These are phyloP conservation scores for Paramecium tetraurelia DNA, from an alignment of 73 alveolate species.

Conservation along the genomic window DNA sequence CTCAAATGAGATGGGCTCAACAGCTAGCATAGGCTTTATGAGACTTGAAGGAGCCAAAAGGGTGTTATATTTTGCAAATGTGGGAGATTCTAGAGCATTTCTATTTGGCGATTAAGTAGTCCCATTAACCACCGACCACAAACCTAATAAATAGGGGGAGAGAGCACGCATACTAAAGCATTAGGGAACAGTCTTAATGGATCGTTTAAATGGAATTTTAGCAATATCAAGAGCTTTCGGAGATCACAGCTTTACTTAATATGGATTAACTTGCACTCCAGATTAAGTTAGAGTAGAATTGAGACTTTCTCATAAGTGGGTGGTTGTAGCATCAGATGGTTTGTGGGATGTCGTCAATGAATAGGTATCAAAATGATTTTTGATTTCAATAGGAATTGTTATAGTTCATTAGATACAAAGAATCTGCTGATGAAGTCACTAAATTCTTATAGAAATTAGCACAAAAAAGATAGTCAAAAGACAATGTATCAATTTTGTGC, in stretches of 20 bases:
- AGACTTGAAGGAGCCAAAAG: slow-evolving; percentile 75
- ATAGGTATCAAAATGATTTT: not conserved
- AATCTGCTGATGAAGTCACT: slow-evolving; percentile 34
- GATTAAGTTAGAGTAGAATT: slow-evolving; percentile 53
- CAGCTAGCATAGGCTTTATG: slow-evolving; percentile 76
- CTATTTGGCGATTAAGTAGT: slow-evolving; percentile 62
- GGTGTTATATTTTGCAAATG: slow-evolving; percentile 74
- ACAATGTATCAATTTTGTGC: slow-evolving; percentile 8
- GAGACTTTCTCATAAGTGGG: slow-evolving; percentile 51
- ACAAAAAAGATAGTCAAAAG: slow-evolving; percentile 7
- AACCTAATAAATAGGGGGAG: slow-evolving; percentile 72
- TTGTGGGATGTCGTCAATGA: slow-evolving; percentile 61
- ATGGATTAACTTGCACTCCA: slow-evolving; percentile 49
- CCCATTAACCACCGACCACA: slow-evolving; percentile 74
- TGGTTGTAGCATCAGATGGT: slow-evolving; percentile 64
- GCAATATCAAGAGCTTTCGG: slow-evolving; percentile 71
- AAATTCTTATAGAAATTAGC: slow-evolving; percentile 18
- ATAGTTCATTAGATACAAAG: not conserved
- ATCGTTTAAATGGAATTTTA: slow-evolving; percentile 53
- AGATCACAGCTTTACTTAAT: slow-evolving; percentile 50
- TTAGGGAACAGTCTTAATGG: slow-evolving; percentile 63
- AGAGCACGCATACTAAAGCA: slow-evolving; percentile 59
- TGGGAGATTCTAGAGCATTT: slow-evolving; percentile 77
- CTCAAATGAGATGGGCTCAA: slow-evolving; percentile 70
- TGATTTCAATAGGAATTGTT: not conserved